A percentile compares a stretch with the other conserved stretches of the same genome.
Evolutionary conservation across 352 stramenopile species (phyloP).

Genomic region (Phytopythium mirpurense): DNA sequence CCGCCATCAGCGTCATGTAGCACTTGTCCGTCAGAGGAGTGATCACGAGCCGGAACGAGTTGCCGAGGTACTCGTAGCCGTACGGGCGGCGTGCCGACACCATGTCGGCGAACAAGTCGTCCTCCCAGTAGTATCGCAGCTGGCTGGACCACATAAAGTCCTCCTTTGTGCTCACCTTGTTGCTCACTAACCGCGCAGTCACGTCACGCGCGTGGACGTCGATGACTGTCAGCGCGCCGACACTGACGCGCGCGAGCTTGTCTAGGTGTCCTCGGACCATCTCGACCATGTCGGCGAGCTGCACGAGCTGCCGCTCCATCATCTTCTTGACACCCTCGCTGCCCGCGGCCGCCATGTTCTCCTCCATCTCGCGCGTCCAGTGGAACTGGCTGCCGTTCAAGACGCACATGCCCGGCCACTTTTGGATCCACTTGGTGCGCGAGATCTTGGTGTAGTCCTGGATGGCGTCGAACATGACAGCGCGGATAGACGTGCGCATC

Average conservation of each 20-base stretch:
- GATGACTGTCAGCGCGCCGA: conserved; percentile 91
- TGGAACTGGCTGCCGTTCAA: conserved; percentile 93
- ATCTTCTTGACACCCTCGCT: conserved; percentile 72
- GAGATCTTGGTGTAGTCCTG: conserved; percentile 84
- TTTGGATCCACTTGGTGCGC: conserved; percentile 90
- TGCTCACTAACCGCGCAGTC: conserved; percentile 87
- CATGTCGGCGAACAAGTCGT: conserved; percentile 87
- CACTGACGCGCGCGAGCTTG: conserved; percentile 81
- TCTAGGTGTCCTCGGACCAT: conserved; percentile 89
- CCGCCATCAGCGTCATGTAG: conserved; percentile 95
- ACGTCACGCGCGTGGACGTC: conserved; percentile 96
- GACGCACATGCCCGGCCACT: conserved; percentile 88
- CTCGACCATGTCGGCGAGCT: conserved; percentile 92
- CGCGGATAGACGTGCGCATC: conserved; percentile 89
- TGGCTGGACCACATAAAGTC: conserved; percentile 88
- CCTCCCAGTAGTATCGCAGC: conserved; percentile 93
- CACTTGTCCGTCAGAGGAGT: conserved; percentile 96
- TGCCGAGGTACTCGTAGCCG: conserved; percentile 96
- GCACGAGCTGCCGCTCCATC: conserved; percentile 77
- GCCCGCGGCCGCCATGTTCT: conserved; percentile 75
- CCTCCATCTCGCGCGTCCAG: conserved; percentile 90
- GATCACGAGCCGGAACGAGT: conserved; percentile 94
- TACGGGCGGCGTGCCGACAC: conserved; percentile 90
- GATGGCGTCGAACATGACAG: conserved; percentile 85
- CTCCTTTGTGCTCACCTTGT: conserved; percentile 85